These are phyloP conservation scores for Phytophthora uliginosa DNA, from an alignment of 352 stramenopile species.

Conservation along the genomic window DNA sequence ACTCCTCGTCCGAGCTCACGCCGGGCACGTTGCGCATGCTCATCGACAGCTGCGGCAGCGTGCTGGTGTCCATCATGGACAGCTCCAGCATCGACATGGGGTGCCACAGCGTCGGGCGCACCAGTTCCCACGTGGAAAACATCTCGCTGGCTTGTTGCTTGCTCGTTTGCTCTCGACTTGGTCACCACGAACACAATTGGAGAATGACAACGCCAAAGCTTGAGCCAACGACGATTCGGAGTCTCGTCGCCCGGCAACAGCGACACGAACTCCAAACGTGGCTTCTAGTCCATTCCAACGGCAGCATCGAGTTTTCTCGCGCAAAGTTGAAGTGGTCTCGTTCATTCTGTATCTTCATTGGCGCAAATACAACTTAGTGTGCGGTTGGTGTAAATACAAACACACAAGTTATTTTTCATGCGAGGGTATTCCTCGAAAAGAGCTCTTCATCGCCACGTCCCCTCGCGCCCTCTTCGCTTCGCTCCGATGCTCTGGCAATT, in stretches of 20 bases:
- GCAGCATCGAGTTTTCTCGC: constrained; percentile 4
- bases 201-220: constrained; percentile 31
- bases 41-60: constrained; percentile 56
- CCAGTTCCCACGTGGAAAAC: constrained; percentile 84
- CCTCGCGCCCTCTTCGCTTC: constrained; percentile 2
- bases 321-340: constrained; percentile 22
- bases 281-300: constrained; percentile 15
- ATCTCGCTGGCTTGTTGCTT: constrained; percentile 27
- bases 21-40: constrained; percentile 46
- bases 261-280: neutral
- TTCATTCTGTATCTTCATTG: constrained; percentile 11
- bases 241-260: constrained; percentile 8
- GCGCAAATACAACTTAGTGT: constrained; percentile 1
- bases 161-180: constrained; percentile 20
- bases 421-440: constrained; percentile 4
- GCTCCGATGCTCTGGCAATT: constrained; percentile 35
- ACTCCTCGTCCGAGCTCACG: constrained; percentile 72
- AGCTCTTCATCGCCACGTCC: constrained; percentile 11
- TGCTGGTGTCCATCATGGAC: constrained; percentile 82
- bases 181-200: constrained; percentile 29
- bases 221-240: neutral
- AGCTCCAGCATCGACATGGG: constrained; percentile 85
- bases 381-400: constrained; percentile 10
- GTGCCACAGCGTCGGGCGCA: constrained; percentile 82
- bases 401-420: constrained; percentile 7